Conservation (phyloP, 2,329 filamentous ascomycete genomes). For the Ophiobolus disseminans region DNA sequence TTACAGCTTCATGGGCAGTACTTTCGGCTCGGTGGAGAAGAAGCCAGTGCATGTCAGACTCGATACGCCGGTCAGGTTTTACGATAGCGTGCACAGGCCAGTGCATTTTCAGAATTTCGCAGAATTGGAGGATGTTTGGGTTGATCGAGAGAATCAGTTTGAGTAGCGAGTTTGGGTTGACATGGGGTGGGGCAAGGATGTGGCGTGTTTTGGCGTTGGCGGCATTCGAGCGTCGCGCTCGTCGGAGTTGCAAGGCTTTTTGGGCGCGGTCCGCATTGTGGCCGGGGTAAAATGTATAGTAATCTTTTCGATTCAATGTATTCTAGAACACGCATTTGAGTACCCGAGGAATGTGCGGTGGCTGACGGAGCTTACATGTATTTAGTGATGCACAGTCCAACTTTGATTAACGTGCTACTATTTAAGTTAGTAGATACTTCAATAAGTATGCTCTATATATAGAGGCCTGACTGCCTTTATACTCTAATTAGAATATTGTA, state of each 20-base stretch:
- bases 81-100: slow-evolving; percentile 89
- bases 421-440: too few species aligned
- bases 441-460: too few species aligned
- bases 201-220: slow-evolving; percentile 14
- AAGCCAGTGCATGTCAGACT: slow-evolving; percentile 89
- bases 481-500: too few species aligned
- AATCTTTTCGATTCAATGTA: slow-evolving; percentile 13
- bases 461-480: too few species aligned
- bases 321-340: too few species aligned
- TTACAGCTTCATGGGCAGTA: slow-evolving; percentile 95
- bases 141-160: slow-evolving; percentile 92
- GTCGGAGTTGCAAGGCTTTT: slow-evolving; percentile 4
- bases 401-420: too few species aligned
- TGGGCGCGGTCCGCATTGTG: slow-evolving; percentile 4
- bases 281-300: slow-evolving; percentile 26
- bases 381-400: too few species aligned
- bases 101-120: slow-evolving; percentile 98
- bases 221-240: background rate
- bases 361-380: too few species aligned
- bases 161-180: slow-evolving; percentile 60
- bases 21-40: slow-evolving; percentile 88
- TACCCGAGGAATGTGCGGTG: too few species aligned
- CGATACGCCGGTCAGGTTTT: slow-evolving; percentile 86
- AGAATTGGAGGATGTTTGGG: slow-evolving; percentile 95
- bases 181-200: slow-evolving; percentile 4